Evolutionary conservation across 371 early-diverging fungal genomes (phyloP).

Genomic region (Mucor saturninus): DNA sequence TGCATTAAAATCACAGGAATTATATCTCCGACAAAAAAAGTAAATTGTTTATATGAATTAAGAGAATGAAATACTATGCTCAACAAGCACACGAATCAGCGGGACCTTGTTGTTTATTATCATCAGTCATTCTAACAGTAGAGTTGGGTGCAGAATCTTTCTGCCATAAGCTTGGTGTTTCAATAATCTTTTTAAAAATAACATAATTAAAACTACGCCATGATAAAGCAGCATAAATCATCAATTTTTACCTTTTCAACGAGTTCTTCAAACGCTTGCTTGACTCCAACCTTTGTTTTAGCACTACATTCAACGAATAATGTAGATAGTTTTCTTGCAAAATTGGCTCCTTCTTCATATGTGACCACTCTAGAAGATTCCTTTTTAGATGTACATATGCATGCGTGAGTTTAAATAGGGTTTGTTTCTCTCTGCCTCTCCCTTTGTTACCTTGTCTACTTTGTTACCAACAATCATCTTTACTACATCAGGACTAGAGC

Average conservation of each 20-base stretch:
- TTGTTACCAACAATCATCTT: constrained; percentile 99
- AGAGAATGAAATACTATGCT: not conserved
- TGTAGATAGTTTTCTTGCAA: constrained; percentile 84
- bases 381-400: constrained; percentile 23
- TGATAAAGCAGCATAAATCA: not conserved
- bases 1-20: too few species aligned
- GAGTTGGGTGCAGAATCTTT: constrained; percentile 54
- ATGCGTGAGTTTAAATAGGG: too few species aligned
- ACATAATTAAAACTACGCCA: not conserved
- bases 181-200: constrained; percentile 61
- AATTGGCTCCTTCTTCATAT: constrained; percentile 86
- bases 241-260: constrained; percentile 23
- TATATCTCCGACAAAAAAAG: too few species aligned
- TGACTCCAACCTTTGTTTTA: constrained; percentile 29
- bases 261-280: constrained; percentile 17
- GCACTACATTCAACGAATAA: constrained; percentile 96
- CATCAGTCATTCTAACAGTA: constrained; percentile 21
- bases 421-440: too few species aligned
- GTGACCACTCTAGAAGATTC: constrained; percentile 82
- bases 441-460: constrained; percentile 81
- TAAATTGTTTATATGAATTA: too few species aligned
- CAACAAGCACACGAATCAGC: constrained; percentile 25
- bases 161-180: constrained; percentile 81
- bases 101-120: constrained; percentile 5
- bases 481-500: constrained; percentile 82